phyloP scores from a whole-genome alignment of 1,284 basidiomycete genomes.

The Marasmius tenuissimus region DNA sequence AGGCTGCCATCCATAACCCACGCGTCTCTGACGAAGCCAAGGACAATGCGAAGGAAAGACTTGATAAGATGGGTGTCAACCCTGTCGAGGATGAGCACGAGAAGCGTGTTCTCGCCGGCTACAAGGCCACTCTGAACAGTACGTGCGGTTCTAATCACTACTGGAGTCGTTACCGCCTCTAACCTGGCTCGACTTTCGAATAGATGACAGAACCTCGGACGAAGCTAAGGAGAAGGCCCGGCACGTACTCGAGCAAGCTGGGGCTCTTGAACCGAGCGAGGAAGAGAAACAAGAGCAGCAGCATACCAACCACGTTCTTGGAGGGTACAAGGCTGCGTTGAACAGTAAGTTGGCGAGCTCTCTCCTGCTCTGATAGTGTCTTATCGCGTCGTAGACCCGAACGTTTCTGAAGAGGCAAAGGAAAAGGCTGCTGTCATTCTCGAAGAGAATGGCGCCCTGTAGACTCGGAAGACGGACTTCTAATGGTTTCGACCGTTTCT shows the following conservation, averaged over 20 bases:
- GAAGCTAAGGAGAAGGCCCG: background rate
- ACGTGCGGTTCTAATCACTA: background rate
- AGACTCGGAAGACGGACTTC: background rate
- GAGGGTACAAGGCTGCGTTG: background rate
- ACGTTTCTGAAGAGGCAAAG: background rate
- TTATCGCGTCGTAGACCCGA: background rate
- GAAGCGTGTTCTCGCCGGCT: slow-evolving; percentile 1
- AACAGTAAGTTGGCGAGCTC: background rate
- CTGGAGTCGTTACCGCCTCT: background rate
- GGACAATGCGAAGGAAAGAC: slow-evolving; percentile 16
- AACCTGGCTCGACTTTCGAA: background rate
- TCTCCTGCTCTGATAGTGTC: background rate
- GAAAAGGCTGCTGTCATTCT: background rate
- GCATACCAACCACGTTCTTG: background rate
- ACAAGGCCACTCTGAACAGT: background rate
- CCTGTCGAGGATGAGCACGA: background rate
- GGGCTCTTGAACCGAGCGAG: background rate
- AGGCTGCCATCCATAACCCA: slow-evolving; percentile 55
- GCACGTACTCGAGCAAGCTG: background rate
- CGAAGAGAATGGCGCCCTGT: background rate
- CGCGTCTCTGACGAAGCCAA: slow-evolving; percentile 53
- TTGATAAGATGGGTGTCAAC: background rate
- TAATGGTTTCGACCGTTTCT: no score
- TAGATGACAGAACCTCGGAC: background rate
- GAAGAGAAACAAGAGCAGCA: background rate